Percentiles rank a stretch among this genome's conserved stretches.
These are phyloP conservation scores for Cubamyces sp. DNA, from an alignment of 768 basidiomycete genomes.

Conservation along the genomic window DNA sequence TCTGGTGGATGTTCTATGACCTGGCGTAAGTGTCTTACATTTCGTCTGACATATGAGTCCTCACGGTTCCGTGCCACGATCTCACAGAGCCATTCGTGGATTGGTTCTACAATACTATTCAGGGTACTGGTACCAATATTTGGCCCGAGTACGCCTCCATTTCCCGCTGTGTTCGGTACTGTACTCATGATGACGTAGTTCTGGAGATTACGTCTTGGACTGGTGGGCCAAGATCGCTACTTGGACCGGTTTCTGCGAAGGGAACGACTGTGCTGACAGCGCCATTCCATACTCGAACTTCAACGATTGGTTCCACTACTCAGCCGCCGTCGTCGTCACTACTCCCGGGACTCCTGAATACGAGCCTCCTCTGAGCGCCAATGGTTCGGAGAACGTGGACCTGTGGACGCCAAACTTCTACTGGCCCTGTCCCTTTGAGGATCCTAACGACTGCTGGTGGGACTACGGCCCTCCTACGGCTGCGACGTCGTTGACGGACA, in stretches of 20 bases:
- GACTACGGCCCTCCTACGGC: not conserved
- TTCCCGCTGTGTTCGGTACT: too few species aligned
- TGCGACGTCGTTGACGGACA: too few species aligned
- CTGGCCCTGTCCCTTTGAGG: slow-evolving; percentile 11
- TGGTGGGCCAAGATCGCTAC: slow-evolving; percentile 9
- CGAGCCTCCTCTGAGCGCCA: not conserved
- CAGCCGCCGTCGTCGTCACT: not conserved
- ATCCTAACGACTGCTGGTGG: slow-evolving; percentile 8
- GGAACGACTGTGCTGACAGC: slow-evolving; percentile 1
- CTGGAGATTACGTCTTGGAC: slow-evolving; percentile 5
- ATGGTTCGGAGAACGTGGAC: slow-evolving; percentile 1
- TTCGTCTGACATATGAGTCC: not conserved
- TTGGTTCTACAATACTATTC: slow-evolving; percentile 12
- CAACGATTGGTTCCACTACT: slow-evolving; percentile 18
- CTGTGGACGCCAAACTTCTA: slow-evolving; percentile 5
- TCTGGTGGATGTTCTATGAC: slow-evolving; percentile 3
- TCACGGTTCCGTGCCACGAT: not conserved
- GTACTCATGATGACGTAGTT: not conserved
- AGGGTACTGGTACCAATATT: slow-evolving; percentile 1
- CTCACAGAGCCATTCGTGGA: slow-evolving; percentile 10
- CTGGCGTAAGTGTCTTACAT: not conserved
- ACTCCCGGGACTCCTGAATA: slow-evolving; percentile 8
- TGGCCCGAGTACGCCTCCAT: slow-evolving; percentile 2
- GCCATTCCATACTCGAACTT: slow-evolving; percentile 12
- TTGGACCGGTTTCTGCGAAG: slow-evolving; percentile 10